phyloP scores from a whole-genome alignment of 176 grass and related monocot genomes.

The bread wheat (Triticum aestivum) region DNA sequence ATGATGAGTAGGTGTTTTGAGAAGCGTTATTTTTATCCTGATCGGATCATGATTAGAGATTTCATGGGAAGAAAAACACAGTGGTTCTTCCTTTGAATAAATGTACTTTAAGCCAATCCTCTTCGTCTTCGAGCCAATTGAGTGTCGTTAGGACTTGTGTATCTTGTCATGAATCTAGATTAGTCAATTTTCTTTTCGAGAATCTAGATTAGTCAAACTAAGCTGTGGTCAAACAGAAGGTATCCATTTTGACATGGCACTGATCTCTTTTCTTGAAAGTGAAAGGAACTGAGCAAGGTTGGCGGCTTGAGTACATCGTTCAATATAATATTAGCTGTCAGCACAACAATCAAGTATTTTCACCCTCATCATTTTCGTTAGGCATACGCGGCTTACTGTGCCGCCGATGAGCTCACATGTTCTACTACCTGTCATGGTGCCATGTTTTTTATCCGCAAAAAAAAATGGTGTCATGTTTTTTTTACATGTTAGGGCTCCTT shows the following conservation, averaged over 20 bases:
- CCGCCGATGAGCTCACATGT: too few species aligned
- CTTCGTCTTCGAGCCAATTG: neutral
- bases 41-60: neutral
- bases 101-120: neutral
- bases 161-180: neutral
- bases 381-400: too few species aligned
- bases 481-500: too few species aligned
- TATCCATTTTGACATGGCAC: neutral
- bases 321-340: neutral
- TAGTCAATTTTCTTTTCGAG: neutral
- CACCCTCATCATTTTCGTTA: too few species aligned
- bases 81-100: neutral
- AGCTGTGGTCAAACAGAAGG: neutral
- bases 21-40: neutral
- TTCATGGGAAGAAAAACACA: neutral
- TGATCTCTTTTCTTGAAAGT: neutral
- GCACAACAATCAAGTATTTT: neutral
- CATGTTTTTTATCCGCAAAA: too few species aligned
- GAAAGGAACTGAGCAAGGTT: neutral
- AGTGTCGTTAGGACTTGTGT: neutral
- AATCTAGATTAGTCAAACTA: neutral
- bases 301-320: neutral
- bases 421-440: too few species aligned
- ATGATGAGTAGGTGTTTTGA: too few species aligned
- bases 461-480: too few species aligned